Evolutionary conservation across 2,329 filamentous ascomycete genomes (phyloP), one percentile per base, ranked within the genome.

Genomic region (Hysterium pulicare): DNA sequence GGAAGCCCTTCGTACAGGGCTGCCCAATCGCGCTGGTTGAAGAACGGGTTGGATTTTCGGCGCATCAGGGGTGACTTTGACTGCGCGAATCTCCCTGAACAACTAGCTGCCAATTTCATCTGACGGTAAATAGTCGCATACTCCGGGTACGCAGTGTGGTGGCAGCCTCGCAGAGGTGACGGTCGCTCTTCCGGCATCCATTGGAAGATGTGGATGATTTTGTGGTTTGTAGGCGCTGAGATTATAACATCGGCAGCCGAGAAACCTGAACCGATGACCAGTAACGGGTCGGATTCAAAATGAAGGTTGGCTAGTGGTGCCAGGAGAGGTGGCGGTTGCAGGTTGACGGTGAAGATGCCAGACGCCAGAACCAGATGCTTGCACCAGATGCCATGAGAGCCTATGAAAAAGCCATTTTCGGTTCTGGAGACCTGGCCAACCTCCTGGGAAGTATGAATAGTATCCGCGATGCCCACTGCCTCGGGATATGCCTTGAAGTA

Each of bases 231-330:
- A 21, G 72, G 66, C 16, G 74, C 68, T 5, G 77, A 80, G 30
- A 81, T 75, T 38, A 82, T 81, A 3, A 76, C 68, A 61, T 83
- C 79, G 20, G 79, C 79, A 2, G 79, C 79, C 2, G 78, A 79
- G 58, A 82, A 83, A 1, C 79, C 79, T 7, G 79, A 82, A 5
- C 79, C 79, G 37, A 83, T 69, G 5, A 82, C 73, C 3, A 83
- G 68, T 2, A 81, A 54, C 0, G 78, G 75, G 3, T 59, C 50
- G 2, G 60, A 40, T 1, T 37, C 13, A 15, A 42, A 46, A 44
- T 44, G 50, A 41, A 51, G 59, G 32, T 50, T 45, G 36, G 71
- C 49, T 6, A 82, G 51, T 1, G 77, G 75, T 13, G 67, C 57
- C 3, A 81, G 66, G 8, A 75, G 54, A 2, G 71, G 67, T 8